phyloP scores from a whole-genome alignment of 805 yeast genomes.

The Teunomyces tritomae region DNA sequence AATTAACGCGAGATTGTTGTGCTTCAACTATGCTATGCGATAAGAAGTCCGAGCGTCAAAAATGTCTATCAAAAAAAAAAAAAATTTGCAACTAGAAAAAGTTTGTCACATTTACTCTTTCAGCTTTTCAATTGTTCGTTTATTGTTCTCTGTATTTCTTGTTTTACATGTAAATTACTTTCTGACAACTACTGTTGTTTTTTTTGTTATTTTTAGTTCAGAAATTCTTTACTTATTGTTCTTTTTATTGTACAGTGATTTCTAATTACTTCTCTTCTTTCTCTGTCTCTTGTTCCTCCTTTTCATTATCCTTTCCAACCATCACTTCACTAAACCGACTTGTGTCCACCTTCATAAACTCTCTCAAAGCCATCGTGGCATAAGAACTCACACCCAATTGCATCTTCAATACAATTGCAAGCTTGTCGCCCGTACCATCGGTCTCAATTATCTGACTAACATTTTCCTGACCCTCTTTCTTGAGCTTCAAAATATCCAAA shows the following conservation, averaged over 20 bases:
- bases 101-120: no score
- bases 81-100: no score
- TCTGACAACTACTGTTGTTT: not conserved
- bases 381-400: constrained; percentile 83
- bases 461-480: constrained; percentile 18
- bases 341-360: constrained; percentile 78
- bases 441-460: constrained; percentile 20
- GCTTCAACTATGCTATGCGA: no score
- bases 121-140: not conserved
- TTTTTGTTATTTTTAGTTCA: not conserved
- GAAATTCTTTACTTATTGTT: not conserved
- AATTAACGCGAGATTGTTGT: no score
- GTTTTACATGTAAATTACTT: no score
- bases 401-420: constrained; percentile 73
- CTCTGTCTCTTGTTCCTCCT: not conserved
- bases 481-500: constrained; percentile 41
- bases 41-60: no score
- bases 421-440: constrained; percentile 35
- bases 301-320: constrained; percentile 4
- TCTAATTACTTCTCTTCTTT: not conserved
- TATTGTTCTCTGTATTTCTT: not conserved
- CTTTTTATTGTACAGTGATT: not conserved
- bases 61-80: no score
- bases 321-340: constrained; percentile 30
- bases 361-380: constrained; percentile 97